Conservation (phyloP, 1,284 basidiomycete genomes). For the Singerocomus inundabilis region DNA sequence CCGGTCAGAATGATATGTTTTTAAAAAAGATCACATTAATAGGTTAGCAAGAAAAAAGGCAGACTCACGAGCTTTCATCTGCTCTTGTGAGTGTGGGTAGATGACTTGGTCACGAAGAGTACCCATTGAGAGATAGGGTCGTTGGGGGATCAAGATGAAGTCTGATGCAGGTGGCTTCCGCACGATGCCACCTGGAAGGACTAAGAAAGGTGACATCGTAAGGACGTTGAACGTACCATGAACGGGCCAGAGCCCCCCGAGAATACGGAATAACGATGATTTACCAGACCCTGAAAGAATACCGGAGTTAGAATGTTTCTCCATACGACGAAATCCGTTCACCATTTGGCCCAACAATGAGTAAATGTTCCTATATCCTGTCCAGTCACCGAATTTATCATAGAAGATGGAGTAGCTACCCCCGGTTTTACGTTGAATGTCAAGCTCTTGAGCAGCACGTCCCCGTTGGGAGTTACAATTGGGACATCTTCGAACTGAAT, state of each 20-base stretch:
- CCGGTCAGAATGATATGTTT: not conserved
- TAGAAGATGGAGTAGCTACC: slow-evolving; percentile 43
- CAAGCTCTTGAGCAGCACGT: slow-evolving; percentile 81
- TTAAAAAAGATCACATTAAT: no score
- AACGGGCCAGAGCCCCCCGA: slow-evolving; percentile 97
- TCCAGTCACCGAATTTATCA: slow-evolving; percentile 5
- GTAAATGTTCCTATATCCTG: slow-evolving; percentile 70
- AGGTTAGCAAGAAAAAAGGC: no score
- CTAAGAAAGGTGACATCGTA: not conserved
- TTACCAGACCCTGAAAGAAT: slow-evolving; percentile 71
- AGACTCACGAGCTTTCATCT: slow-evolving; percentile 70
- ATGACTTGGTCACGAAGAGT: slow-evolving; percentile 92
- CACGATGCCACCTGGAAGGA: slow-evolving; percentile 70
- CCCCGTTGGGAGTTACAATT: slow-evolving; percentile 95
- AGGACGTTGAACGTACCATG: slow-evolving; percentile 54
- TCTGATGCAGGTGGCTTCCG: slow-evolving; percentile 87
- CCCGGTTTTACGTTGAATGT: slow-evolving; percentile 90
- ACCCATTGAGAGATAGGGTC: slow-evolving; percentile 91
- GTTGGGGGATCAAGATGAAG: slow-evolving; percentile 95
- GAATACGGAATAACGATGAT: slow-evolving; percentile 88
- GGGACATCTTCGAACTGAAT: slow-evolving; percentile 94
- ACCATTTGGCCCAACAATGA: slow-evolving; percentile 94
- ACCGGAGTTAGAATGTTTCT: slow-evolving; percentile 1
- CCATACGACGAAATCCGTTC: slow-evolving; percentile 8
- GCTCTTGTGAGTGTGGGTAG: slow-evolving; percentile 79